Percentiles rank a stretch among this genome's conserved stretches.
Evolutionary conservation across 352 stramenopile species (phyloP).

Genomic region (Pythium rhizo-oryzae): DNA sequence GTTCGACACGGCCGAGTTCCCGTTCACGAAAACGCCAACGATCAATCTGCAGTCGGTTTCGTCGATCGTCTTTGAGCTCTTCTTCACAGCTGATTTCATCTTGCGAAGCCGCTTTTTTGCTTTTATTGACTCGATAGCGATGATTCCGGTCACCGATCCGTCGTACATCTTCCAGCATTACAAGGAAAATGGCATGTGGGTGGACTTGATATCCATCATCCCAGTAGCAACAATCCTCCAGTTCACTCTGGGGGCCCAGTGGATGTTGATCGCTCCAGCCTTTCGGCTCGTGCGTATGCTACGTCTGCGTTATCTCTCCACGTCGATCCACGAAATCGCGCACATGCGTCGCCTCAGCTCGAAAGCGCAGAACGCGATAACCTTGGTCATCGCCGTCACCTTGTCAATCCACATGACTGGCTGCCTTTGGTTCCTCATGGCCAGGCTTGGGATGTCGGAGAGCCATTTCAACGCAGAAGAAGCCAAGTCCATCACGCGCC

Average conservation of each 20-base stretch:
- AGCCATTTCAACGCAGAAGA: constrained; percentile 30
- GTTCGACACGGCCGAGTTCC: constrained; percentile 62
- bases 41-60: constrained; percentile 55
- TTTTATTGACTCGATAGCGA: constrained; percentile 63
- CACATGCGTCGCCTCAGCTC: constrained; percentile 61
- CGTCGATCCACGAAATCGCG: constrained; percentile 57
- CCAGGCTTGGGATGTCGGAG: constrained; percentile 51
- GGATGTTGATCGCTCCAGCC: constrained; percentile 35
- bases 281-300: constrained; percentile 54
- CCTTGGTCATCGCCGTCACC: constrained; percentile 66
- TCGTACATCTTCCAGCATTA: constrained; percentile 74
- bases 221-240: constrained; percentile 57
- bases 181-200: constrained; percentile 49
- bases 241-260: constrained; percentile 35
- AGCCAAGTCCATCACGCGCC: constrained; percentile 35
- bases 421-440: constrained; percentile 80
- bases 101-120: constrained; percentile 61
- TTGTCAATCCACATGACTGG: constrained; percentile 62
- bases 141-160: constrained; percentile 63
- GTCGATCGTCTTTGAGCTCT: constrained; percentile 54
- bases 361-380: constrained; percentile 55
- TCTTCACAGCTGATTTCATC: constrained; percentile 61
- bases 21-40: constrained; percentile 39
- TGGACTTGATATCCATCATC: constrained; percentile 61
- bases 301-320: constrained; percentile 49